Evolutionary conservation across 2,329 filamentous ascomycete species (phyloP).

Genomic region (Pseudocercospora vitis): DNA sequence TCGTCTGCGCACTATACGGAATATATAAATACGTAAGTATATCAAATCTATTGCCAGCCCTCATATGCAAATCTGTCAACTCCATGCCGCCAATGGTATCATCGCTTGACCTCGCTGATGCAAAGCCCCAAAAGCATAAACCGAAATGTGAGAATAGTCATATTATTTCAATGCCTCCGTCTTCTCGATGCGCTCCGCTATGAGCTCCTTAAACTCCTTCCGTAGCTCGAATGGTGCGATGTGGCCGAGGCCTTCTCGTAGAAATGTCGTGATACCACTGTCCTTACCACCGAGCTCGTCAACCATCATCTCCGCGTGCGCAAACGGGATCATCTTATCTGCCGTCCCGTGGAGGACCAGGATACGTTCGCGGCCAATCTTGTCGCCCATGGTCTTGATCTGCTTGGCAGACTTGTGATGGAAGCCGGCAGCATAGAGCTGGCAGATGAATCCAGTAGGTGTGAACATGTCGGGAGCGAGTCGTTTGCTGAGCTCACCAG

Average conservation of each 20-base stretch:
- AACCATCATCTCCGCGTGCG: slow-evolving; percentile 68
- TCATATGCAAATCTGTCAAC: background rate
- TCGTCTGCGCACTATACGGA: background rate
- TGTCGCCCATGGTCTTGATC: slow-evolving; percentile 64
- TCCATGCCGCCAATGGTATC: slow-evolving; percentile 9
- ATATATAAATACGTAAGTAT: too few relatives aligned
- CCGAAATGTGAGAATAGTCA: background rate
- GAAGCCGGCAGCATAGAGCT: slow-evolving; percentile 76
- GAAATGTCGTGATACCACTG: slow-evolving; percentile 54
- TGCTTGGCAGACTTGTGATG: slow-evolving; percentile 72
- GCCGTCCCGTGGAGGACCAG: slow-evolving; percentile 72
- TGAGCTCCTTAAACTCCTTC: slow-evolving; percentile 64
- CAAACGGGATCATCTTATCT: slow-evolving; percentile 75
- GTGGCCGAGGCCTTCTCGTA: slow-evolving; percentile 74
- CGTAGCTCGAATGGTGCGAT: slow-evolving; percentile 71
- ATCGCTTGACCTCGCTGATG: background rate
- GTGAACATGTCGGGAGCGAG: slow-evolving; percentile 61
- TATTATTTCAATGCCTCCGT: slow-evolving; percentile 39
- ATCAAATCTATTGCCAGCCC: background rate
- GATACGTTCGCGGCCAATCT: slow-evolving; percentile 71
- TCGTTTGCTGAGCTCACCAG: slow-evolving; percentile 74
- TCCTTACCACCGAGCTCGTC: slow-evolving; percentile 62
- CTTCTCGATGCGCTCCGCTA: slow-evolving; percentile 60
- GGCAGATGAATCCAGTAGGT: slow-evolving; percentile 68
- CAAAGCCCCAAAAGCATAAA: background rate